These are phyloP conservation scores for Chamaecrista fasciculata DNA, from an alignment of 306 rosid genomes.

Conservation along the genomic window DNA sequence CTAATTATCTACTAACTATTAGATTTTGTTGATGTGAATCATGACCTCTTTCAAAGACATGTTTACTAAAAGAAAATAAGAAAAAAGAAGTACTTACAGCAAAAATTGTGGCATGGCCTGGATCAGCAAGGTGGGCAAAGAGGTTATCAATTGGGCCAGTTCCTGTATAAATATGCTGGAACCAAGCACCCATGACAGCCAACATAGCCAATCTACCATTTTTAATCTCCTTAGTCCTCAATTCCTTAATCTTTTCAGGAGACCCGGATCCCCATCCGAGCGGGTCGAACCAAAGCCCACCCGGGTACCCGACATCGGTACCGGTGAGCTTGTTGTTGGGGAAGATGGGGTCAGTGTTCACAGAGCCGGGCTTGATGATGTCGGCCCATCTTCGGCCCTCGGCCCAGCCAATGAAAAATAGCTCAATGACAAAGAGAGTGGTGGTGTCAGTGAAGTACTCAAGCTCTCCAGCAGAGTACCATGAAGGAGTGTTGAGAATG, in stretches of 20 bases:
- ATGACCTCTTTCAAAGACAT: too few species aligned
- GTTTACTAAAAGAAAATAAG: too few species aligned
- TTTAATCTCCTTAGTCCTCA: conserved; percentile 76
- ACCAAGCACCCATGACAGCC: conserved; percentile 81
- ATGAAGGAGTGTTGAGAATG: conserved; percentile 59
- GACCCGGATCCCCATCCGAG: conserved; percentile 73
- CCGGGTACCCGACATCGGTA: conserved; percentile 69
- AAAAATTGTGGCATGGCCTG: conserved; percentile 72
- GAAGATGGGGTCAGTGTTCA: conserved; percentile 71
- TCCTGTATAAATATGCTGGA: conserved; percentile 68
- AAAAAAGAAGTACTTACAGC: conserved; percentile 38
- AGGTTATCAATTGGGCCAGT: conserved; percentile 75
- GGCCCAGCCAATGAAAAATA: conserved; percentile 68
- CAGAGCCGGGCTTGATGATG: conserved; percentile 61
- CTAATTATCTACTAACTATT: too few species aligned
- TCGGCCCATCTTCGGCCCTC: conserved; percentile 78
- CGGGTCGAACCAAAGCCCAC: conserved; percentile 74
- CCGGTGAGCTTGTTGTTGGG: conserved; percentile 81
- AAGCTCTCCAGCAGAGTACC: conserved; percentile 69
- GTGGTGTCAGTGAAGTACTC: conserved; percentile 72
- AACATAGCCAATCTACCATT: conserved; percentile 70
- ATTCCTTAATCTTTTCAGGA: conserved; percentile 61
- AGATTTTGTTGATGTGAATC: too few species aligned
- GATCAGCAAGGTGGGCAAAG: conserved; percentile 74
- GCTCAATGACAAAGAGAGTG: conserved; percentile 59